Evolutionary conservation across 2,329 filamentous ascomycete species (phyloP), one percentile per base, ranked within the genome.

Genomic region (Dothideomycetidae sp.): DNA sequence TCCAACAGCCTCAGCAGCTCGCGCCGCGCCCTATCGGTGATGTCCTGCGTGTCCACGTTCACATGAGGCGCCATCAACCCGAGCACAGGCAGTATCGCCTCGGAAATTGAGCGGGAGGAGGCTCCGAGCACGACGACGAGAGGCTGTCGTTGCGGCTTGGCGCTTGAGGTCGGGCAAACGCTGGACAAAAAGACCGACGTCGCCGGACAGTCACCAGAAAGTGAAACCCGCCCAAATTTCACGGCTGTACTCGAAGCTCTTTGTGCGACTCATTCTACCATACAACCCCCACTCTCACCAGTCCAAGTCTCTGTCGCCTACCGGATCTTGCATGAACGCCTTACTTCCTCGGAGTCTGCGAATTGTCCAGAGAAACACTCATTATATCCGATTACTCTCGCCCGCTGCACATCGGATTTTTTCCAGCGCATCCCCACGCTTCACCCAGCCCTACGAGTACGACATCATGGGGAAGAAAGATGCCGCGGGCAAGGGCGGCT

Each of bases 1-100:
- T 96, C 88, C 44, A 98, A 78, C 50, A 96, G 75, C 61, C 80
- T 78, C 49, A 98, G 70, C 48, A 98, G 69, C 57, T 94, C 84
- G 58, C 85, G 85, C 44, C 85, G 79, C 48, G 85, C 81, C 62
- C 81, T 84, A 47, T 81, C 78, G 53, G 72, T 76, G 56, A 90
- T 75, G 53, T 84, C 75, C 50, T 81, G 74, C 42, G 78, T 73
- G 58, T 77, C 78, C 57, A 90, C 82, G 47, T 59, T 50, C 43
- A 64, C 44, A 40, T 53, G 50, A 41, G 50, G 53, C 38, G 55
- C 55, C 55, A 58, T 58, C 42, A 53, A 51, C n/a, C n/a, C n/a
- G n/a, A n/a, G n/a, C n/a, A n/a, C n/a, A n/a, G n/a, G n/a, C n/a
- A n/a, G n/a, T 26, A n/a, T 26, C 21, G 21, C 21, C n/a, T 7